Evolutionary conservation across 1,284 basidiomycete species (phyloP), one percentile per base, ranked within the genome.

Genomic region (Austroboletus rostrupii): DNA sequence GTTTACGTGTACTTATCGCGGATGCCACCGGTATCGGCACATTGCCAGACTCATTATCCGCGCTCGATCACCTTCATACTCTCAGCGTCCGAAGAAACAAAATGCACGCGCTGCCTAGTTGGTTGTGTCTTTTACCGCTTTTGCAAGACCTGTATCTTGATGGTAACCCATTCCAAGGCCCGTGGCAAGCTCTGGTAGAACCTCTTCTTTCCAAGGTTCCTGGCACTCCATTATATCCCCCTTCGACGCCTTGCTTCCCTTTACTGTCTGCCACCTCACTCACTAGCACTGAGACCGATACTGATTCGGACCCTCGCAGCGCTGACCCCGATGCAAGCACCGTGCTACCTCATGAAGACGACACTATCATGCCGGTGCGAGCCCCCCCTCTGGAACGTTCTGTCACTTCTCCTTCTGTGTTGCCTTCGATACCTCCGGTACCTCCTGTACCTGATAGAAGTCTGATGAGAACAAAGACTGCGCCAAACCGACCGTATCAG

Each of bases 111-210:
- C 77, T 99, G 28, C 96, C 96, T 4, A 84, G 88, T 54, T 99
- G 97, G 96, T 76, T 99, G 39, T 92, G 90, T 66, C 80, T 90
- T 31, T 77, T 99, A 29, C 77, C 82, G 17, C 80, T 81, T 36
- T 77, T 99, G 43, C 91, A 96, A 67, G 87, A 86, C 5, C 76
- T 99, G 3, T 86, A 88, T 55, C 81, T 99, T 28, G 96, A 98
- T 59, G 90, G 87, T 29, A 99, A 99, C 67, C 89, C 92, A 9
- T 97, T 98, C 70, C 85, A 90, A 55, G 87, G 89, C 4, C 88
- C 92, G 3, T 97, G 95, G 93, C 82, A 84, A 61, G 84, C 87
- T 29, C 77, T 99, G 48, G 85, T 97, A 23, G 87, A 89, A 51
- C 92, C 93, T 4, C 70, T 91, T 42, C 72, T 90, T 19, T 76